Percentiles rank a stretch among this genome's conserved stretches.
Evolutionary conservation across 345 rosid genomes (phyloP).

Genomic region (Streptanthus diversifolius): DNA sequence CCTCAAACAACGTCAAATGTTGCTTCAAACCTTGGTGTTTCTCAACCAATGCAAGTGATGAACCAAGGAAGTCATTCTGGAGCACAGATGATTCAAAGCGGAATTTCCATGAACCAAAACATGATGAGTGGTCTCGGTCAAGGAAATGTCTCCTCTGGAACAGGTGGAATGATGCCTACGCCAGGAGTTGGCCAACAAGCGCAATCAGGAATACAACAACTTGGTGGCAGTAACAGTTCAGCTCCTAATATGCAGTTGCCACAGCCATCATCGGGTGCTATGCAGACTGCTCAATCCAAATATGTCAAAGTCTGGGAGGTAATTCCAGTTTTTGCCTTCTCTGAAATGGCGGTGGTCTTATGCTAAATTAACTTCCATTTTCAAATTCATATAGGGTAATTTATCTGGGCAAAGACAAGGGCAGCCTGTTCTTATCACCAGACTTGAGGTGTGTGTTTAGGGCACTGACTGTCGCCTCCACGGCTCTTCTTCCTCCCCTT

Average conservation of each 20-base stretch:
- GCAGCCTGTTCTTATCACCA: slow-evolving; percentile 95
- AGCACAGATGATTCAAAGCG: slow-evolving; percentile 73
- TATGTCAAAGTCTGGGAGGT: slow-evolving; percentile 98
- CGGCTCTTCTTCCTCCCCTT: background rate
- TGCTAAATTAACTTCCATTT: background rate
- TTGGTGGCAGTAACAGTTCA: slow-evolving; percentile 57
- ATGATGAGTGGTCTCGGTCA: slow-evolving; percentile 70
- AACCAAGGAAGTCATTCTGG: slow-evolving; percentile 82
- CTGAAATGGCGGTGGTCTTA: slow-evolving; percentile 6
- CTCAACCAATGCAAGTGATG: slow-evolving; percentile 77
- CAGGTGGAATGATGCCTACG: slow-evolving; percentile 79
- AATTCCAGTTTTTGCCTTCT: slow-evolving; percentile 26
- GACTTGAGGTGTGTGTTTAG: slow-evolving; percentile 73
- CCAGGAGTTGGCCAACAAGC: slow-evolving; percentile 84
- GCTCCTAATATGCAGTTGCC: slow-evolving; percentile 66
- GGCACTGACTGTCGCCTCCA: background rate
- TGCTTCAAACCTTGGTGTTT: slow-evolving; percentile 62
- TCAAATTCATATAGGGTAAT: slow-evolving; percentile 62
- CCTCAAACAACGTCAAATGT: slow-evolving; percentile 57
- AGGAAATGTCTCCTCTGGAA: slow-evolving; percentile 63
- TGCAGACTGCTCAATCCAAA: slow-evolving; percentile 76
- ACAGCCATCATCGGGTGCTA: slow-evolving; percentile 62
- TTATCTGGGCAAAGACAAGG: slow-evolving; percentile 94
- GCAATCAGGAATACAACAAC: slow-evolving; percentile 62
- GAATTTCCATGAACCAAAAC: slow-evolving; percentile 72